Evolutionary conservation across 2,329 filamentous ascomycete species (phyloP), one percentile per base, ranked within the genome.

Genomic region (Colletotrichum cordylinicola): DNA sequence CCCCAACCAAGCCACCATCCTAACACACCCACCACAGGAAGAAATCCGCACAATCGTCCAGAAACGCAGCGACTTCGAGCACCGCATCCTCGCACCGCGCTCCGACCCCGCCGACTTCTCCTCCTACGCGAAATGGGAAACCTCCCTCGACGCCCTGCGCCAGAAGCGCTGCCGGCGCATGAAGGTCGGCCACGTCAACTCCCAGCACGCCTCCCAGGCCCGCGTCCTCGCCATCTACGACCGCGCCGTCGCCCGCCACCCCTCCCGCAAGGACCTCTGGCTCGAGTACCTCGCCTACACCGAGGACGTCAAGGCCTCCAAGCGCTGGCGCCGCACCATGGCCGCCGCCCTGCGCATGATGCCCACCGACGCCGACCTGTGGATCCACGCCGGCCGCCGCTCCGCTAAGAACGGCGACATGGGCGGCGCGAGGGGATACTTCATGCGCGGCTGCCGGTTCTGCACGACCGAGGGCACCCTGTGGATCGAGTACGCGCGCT

Each of bases 31-130:
- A 24, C 21, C 21, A 27, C 80, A 97, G 93, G 94, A 98, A 79
- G 96, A 99, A 84, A 98, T 99, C 83, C 91, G 92, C 77, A 93
- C 94, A 61, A 96, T 99, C 78, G 94, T 98, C 68, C 93, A 93
- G 82, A 98, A 97, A 84, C 93, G 97, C 80, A 98, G 95, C 82
- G 94, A 98, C 80, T 98, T 96, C 83, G 97, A 99, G 84, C 96
- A 98, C 86, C 94, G 93, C 74, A 91, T 98, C 79, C 94, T 98
- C 77, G 93, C 95, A 4, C 93, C 95, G 29, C 95, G 96, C 65
- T 93, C 93, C 76, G 91, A 91, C 56, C 91, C 96, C 1, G 86
- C 90, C 75, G 95, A 98, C 83, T 98, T 95, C 87, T 93, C 95
- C 70, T 91, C 93, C 79, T 99, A 98, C 87, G 94, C 94, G 61